Base-by-base conservation (phyloP, 2,329 filamentous ascomycete genomes). In the Chalaropsis ovoidea region DNA sequence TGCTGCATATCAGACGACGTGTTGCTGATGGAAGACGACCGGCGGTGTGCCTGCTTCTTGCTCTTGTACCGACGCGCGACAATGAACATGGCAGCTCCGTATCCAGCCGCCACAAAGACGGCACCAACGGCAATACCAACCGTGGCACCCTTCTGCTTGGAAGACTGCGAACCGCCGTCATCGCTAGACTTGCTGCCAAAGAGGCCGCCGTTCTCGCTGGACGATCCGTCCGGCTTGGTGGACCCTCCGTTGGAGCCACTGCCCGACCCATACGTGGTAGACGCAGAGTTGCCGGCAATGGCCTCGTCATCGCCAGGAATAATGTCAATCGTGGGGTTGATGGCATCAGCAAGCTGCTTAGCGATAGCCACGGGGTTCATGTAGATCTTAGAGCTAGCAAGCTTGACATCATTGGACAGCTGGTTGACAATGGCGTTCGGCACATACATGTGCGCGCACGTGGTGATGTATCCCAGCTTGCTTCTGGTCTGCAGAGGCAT, bases 61-160 rank as follows among this genome's bases (percentile, higher is more conserved):
- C 88, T 87, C 81, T 92, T 90, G 82, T 96, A 96, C 68, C 92
- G 84, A 68, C 91, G 86, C 62, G 92, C 92, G 70, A 96, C 85
- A 72, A 94, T 86, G 78, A 96, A 93, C 92, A 96, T 96, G 74
- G 90, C 91, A 13, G 88, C 89, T 72, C 91, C 92, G 70, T 96
- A 96, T n/a, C 90, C 86, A 62, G 86, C 88, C 52, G 89, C 90
- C 72, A 91, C 86, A 54, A 83, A 82, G 41, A 92, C 84, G 31
- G 89, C 87, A 71, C 89, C 90, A 24, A 90, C 81, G 66, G 87
- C 89, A 71, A 96, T 86, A 69, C 83, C 85, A 27, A 82, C 83
- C 1, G 82, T 86, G 42, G 85, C 86, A 52, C 83, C 85, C 71
- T 79, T 79, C 72, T 83, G 78, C 69, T 83, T 82, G 58, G 86